Conservation (phyloP, 768 basidiomycete species). For the Tephrocybe sp. region DNA sequence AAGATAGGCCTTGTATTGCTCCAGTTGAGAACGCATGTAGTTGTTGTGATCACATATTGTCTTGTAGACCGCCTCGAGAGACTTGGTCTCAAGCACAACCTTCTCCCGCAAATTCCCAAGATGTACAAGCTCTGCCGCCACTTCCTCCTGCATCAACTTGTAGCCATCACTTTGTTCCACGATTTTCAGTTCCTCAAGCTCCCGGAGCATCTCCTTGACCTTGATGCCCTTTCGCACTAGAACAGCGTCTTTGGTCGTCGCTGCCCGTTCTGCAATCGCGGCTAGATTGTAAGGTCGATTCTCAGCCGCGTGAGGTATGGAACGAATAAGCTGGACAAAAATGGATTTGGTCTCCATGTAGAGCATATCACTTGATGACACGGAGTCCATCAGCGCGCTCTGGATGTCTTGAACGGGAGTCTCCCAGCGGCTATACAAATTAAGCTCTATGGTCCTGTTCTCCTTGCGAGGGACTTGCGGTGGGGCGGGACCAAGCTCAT, state of each 20-base stretch:
- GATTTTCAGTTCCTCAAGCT: constrained; percentile 88
- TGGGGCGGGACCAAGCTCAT: constrained; percentile 93
- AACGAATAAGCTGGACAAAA: constrained; percentile 96
- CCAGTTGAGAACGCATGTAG: constrained; percentile 92
- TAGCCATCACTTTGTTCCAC: constrained; percentile 83
- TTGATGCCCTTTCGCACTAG: constrained; percentile 98
- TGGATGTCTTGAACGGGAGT: constrained; percentile 98
- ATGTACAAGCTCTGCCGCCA: constrained; percentile 91
- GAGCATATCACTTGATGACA: constrained; percentile 97
- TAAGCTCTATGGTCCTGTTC: constrained; percentile 90
- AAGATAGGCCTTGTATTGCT: constrained; percentile 99
- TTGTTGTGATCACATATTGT: constrained; percentile 99
- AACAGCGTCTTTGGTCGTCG: constrained; percentile 95
- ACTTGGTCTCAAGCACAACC: constrained; percentile 88
- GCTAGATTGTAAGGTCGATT: constrained; percentile 88
- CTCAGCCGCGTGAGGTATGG: constrained; percentile 81
- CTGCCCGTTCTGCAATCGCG: constrained; percentile 90
- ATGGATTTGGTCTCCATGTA: constrained; percentile 99
- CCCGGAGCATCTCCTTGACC: constrained; percentile 98
- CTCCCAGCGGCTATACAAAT: constrained; percentile 97
- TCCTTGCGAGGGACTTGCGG: constrained; percentile 97
- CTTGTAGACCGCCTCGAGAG: constrained; percentile 96
- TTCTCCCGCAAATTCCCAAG: constrained; percentile 97
- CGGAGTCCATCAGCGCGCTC: constrained; percentile 93
- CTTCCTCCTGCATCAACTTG: constrained; percentile 97